phyloP scores from a whole-genome alignment of 1,284 basidiomycete genomes.

The Marasmius tenuissimus region DNA sequence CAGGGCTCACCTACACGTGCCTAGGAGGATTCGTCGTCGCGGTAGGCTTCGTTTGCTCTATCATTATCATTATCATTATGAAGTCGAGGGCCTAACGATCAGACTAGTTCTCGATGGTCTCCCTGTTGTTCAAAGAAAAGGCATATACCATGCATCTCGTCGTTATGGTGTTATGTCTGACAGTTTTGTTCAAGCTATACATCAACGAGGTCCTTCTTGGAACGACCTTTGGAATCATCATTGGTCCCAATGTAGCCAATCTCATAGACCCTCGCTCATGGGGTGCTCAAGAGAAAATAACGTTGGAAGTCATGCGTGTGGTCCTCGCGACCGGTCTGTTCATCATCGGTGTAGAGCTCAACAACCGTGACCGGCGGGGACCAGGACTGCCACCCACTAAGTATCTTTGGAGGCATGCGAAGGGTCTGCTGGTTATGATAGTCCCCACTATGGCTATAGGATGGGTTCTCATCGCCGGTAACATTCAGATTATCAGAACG shows the following conservation, averaged over 20 bases:
- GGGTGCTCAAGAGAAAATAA: conserved; percentile 61
- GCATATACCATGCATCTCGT: conserved; percentile 28
- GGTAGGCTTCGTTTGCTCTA: conserved; percentile 34
- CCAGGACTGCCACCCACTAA: conserved; percentile 39
- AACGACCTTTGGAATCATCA: conserved; percentile 65
- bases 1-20: conserved; percentile 68
- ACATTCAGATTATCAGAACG: conserved; percentile 13
- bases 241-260: conserved; percentile 74
- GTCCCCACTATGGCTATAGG: conserved; percentile 81
- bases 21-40: conserved; percentile 78
- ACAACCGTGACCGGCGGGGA: no score
- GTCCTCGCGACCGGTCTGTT: conserved; percentile 72
- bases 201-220: conserved; percentile 94
- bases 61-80: conserved; percentile 4
- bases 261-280: conserved; percentile 83
- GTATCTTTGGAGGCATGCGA: conserved; percentile 64
- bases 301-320: conserved; percentile 75
- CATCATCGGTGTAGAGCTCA: conserved; percentile 70
- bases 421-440: conserved; percentile 62
- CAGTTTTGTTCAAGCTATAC: conserved; percentile 52
- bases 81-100: conserved; percentile 1
- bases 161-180: conserved; percentile 7
- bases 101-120: conserved; percentile 75
- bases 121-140: conserved; percentile 81
- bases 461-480: conserved; percentile 68